A percentile compares a stretch with the other conserved stretches of the same genome.
phyloP scores from a whole-genome alignment of 2,329 filamentous ascomycete species.

The Microascus cirrosus region DNA sequence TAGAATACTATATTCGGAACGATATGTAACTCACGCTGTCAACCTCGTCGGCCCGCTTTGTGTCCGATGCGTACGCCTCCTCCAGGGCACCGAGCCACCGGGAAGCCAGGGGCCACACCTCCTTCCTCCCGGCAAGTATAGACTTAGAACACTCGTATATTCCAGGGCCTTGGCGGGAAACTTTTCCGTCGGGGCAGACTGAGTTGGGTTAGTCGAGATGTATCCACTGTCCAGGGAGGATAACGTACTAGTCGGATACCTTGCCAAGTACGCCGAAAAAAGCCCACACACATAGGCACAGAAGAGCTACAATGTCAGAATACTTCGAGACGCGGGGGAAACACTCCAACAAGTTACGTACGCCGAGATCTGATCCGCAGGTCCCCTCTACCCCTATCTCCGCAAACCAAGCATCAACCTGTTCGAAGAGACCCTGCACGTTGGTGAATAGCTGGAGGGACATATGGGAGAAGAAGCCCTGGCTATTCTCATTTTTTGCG shows the following conservation, averaged over 20 bases:
- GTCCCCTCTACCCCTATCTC: conserved; percentile 32
- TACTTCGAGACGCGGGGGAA: background rate
- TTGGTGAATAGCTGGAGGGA: conserved; percentile 36
- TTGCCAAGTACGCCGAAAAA: conserved; percentile 38
- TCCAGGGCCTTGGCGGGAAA: conserved; percentile 26
- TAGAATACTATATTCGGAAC: background rate
- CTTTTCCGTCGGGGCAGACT: conserved; percentile 30
- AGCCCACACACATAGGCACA: conserved; percentile 44
- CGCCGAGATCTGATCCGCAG: conserved; percentile 41
- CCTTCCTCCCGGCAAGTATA: conserved; percentile 35
- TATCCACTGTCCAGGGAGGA: background rate
- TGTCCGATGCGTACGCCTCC: conserved; percentile 21
- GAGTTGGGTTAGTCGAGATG: background rate
- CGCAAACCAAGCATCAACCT: conserved; percentile 39
- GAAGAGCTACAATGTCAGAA: conserved; percentile 23
- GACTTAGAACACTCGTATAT: conserved; percentile 34
- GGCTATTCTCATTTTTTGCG: background rate
- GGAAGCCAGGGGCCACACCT: conserved; percentile 40
- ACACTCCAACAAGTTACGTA: conserved; percentile 13
- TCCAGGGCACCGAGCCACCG: conserved; percentile 40
- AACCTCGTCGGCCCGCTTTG: background rate
- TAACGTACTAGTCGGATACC: conserved; percentile 34
- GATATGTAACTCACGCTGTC: background rate
- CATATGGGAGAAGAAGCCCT: conserved; percentile 18
- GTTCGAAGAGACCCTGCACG: conserved; percentile 33